Evolutionary conservation across 78 protist genomes (phyloP).

Genomic region (slime mould (Dictyostelium discoideum)): dicty_2.7 NC_007088.5:4961001-4961500

Average conservation of each 20-base stretch:
- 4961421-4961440: conserved; percentile 86
- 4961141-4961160: conserved; percentile 48
- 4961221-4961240: conserved; percentile 83
- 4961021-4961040: conserved; percentile 77
- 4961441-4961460: conserved; percentile 79
- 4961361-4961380: conserved; percentile 86
- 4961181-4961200: conserved; percentile 51
- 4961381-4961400: conserved; percentile 89
- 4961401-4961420: conserved; percentile 82
- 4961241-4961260: conserved; percentile 82
- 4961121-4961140: conserved; percentile 66
- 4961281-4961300: conserved; percentile 46
- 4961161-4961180: conserved; percentile 65
- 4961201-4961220: conserved; percentile 67
- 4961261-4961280: conserved; percentile 66
- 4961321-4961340: conserved; percentile 85
- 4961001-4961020: conserved; percentile 87
- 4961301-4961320: conserved; percentile 76
- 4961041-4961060: conserved; percentile 33
- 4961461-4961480: conserved; percentile 82
- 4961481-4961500: conserved; percentile 82
- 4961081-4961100: conserved; percentile 80
- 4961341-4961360: conserved; percentile 87
- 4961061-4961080: conserved; percentile 83
- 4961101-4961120: conserved; percentile 45